Evolutionary conservation across 1,139 yeast genomes (phyloP), one percentile per base, ranked within the genome.

Genomic region (Saccharomycopsis hybrid): DNA sequence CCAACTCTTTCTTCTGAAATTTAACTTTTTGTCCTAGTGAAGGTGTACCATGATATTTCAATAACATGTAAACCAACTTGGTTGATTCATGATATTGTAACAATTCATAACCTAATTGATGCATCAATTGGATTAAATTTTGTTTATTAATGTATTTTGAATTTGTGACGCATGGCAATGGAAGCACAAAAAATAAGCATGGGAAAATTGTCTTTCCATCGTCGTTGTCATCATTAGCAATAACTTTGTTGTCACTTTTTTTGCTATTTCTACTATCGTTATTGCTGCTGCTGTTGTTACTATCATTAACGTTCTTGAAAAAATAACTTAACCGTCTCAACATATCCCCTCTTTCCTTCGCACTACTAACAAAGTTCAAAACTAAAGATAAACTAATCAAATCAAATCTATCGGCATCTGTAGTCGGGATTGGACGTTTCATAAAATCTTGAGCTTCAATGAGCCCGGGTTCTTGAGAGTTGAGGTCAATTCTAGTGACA

Each of bases 321-420:
- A 88, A 90, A 38, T 70, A 55, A 1, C 79, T 71, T 2, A 88
- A 76, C 53, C 85, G 65, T 33, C 61, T 58, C 55, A 89, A 69
- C 97, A 90, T 89, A 9, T 76, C 77, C 1, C 97, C 97, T 47
- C 98, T 67, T 31, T 70, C 76, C 13, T 60, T 61, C 0, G 90
- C 80, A 1, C 80, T 78, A 0, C 96, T 88, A 0, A 90, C 97
- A 65, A 87, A 90, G 62, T 90, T 90, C 24, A 90, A 71, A 40
- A 90, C 98, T 54, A 90, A 66, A 0, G 96, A 88, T 56, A 96
- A 83, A 3, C 95, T 85, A 1, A 90, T 71, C 37, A 86, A 61
- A 58, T 84, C 76, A 62, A 82, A 89, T 51, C 65, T 70, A 3
- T 77, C 82, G 0, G 52, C 41, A 2, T 65, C 68, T 5, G 47